Percentiles rank a stretch among this genome's conserved stretches.
phyloP scores from a whole-genome alignment of 495 filamentous ascomycete genomes.

The Tuber borchii region DNA sequence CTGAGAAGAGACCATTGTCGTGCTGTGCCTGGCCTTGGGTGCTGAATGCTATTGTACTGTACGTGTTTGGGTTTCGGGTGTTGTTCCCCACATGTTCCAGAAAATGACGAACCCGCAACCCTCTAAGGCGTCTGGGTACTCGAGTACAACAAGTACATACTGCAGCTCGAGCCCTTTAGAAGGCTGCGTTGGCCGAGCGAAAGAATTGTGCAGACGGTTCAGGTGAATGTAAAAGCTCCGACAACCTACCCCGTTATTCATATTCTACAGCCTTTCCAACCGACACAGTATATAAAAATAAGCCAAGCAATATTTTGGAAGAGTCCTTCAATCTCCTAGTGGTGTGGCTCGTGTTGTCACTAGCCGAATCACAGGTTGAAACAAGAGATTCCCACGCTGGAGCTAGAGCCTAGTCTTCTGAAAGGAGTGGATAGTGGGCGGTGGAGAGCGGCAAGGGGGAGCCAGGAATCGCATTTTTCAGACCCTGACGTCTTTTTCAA shows the following conservation, averaged over 20 bases:
- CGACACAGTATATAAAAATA: neutral
- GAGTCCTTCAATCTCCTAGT: neutral
- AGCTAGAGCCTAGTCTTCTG: neutral
- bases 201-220: neutral
- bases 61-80: neutral
- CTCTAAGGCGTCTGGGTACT: neutral
- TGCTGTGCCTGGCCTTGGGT: neutral
- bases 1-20: neutral
- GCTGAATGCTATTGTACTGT: neutral
- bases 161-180: neutral
- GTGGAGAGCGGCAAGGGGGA: neutral
- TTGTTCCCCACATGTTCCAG: neutral
- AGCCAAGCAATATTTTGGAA: neutral
- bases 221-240: neutral
- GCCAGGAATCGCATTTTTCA: neutral
- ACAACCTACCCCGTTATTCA: conserved; percentile 3
- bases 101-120: neutral
- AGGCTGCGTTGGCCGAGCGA: neutral
- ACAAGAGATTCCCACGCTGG: neutral
- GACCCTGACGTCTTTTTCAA: neutral
- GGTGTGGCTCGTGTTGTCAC: neutral
- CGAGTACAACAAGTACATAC: neutral
- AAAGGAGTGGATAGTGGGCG: neutral
- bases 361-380: neutral
- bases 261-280: neutral